Conservation (phyloP, 345 rosid species). For the Eucalyptus marginata region DNA sequence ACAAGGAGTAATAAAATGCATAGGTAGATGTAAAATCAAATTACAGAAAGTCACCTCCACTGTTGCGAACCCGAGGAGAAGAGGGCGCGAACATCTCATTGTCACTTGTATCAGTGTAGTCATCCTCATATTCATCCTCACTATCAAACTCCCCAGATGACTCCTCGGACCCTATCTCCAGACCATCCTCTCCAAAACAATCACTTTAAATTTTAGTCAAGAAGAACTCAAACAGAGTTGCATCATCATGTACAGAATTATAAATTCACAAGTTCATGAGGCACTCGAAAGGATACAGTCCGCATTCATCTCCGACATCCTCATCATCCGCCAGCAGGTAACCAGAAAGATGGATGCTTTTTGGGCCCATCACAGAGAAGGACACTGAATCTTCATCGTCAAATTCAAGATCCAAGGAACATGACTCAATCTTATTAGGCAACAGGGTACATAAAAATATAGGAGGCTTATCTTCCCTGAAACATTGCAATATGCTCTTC, state of each 20-base stretch:
- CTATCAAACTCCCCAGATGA: conserved; percentile 57
- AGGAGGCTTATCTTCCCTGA: conserved; percentile 43
- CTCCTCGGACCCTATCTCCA: conserved; percentile 40
- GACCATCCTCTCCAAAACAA: conserved; percentile 48
- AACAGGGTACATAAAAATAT: conserved; percentile 70
- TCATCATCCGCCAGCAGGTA: conserved; percentile 46
- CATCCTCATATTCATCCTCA: conserved; percentile 48
- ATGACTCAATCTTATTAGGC: conserved; percentile 59
- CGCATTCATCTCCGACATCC: conserved; percentile 40
- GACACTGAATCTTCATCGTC: conserved; percentile 50
- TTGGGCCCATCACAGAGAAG: conserved; percentile 61
- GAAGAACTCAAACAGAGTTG: background rate
- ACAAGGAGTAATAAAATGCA: background rate
- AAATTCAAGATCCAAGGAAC: conserved; percentile 70
- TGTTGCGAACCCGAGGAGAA: conserved; percentile 28
- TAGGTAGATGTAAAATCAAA: background rate
- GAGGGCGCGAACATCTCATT: conserved; percentile 12
- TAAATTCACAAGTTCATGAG: background rate
- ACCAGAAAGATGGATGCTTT: conserved; percentile 87
- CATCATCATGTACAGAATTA: background rate
- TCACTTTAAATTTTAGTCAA: conserved; percentile 26
- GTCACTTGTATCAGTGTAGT: conserved; percentile 25
- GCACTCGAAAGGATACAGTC: conserved; percentile 56
- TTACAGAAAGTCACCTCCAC: conserved; percentile 48
- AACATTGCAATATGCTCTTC: conserved; percentile 66